These are phyloP conservation scores for Cryptococcus sp. DNA, from an alignment of 1,284 basidiomycete genomes.

Conservation along the genomic window DNA sequence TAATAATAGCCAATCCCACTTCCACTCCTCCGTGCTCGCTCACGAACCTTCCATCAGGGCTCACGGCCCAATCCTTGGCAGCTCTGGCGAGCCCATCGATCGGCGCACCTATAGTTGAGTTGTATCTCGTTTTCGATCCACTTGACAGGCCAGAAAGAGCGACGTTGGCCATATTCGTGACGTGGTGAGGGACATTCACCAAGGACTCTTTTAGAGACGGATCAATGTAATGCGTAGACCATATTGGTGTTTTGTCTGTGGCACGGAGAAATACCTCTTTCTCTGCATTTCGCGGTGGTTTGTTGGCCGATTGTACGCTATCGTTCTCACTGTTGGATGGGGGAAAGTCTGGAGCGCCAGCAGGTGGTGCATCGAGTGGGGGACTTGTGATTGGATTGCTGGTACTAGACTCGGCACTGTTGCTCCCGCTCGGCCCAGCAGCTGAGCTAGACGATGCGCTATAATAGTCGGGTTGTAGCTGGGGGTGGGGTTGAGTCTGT, in stretches of 20 bases:
- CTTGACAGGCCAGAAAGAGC: conserved; percentile 28
- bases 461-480: neutral
- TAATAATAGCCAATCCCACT: conserved; percentile 36
- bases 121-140: conserved; percentile 29
- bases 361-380: conserved; percentile 2
- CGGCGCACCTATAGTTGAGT: conserved; percentile 38
- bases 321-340: conserved; percentile 1
- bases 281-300: conserved; percentile 23
- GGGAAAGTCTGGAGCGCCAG: conserved; percentile 25
- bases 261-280: conserved; percentile 24
- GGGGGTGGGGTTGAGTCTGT: neutral
- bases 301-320: neutral
- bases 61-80: conserved; percentile 37
- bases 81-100: conserved; percentile 43
- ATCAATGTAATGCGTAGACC: conserved; percentile 43
- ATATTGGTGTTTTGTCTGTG: conserved; percentile 34
- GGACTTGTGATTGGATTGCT: conserved; percentile 1
- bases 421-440: neutral
- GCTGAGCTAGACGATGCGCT: neutral
- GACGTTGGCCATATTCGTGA: conserved; percentile 35
- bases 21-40: conserved; percentile 39
- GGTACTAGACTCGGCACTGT: neutral
- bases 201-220: conserved; percentile 31
- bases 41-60: conserved; percentile 39
- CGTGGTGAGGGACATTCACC: conserved; percentile 31